Percentiles rank a stretch among this genome's conserved stretches.
Conservation (phyloP, 2,329 filamentous ascomycete genomes). For the Ilyonectria sp. region DNA sequence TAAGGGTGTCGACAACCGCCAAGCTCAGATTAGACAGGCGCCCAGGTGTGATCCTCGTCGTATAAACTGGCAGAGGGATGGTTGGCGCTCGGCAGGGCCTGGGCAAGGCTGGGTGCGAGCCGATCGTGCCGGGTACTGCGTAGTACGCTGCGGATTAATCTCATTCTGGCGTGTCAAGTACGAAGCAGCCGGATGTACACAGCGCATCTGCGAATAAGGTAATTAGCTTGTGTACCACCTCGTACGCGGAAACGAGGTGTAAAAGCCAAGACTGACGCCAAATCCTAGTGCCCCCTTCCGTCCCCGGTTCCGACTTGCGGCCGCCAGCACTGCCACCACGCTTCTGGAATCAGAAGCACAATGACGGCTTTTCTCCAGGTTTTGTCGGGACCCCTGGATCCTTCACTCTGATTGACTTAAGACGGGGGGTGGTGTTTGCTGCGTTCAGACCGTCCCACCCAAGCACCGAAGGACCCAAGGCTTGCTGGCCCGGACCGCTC, state of each 20-base stretch:
- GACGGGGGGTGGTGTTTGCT: constrained; percentile 1
- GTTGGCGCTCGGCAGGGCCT: constrained; percentile 10
- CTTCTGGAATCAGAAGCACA: constrained; percentile 27
- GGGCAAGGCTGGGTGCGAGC: constrained; percentile 21
- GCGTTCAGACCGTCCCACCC: not conserved
- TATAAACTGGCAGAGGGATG: not conserved
- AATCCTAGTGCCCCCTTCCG: constrained; percentile 16
- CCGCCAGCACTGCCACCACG: constrained; percentile 16
- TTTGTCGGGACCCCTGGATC: constrained; percentile 23
- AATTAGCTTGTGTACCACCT: not conserved
- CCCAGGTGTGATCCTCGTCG: constrained; percentile 9
- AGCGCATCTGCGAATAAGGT: constrained; percentile 13
- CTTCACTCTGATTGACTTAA: constrained; percentile 5
- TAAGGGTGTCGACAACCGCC: constrained; percentile 8
- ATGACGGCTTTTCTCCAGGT: constrained; percentile 24
- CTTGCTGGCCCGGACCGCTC: constrained; percentile 17
- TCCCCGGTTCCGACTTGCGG: not conserved
- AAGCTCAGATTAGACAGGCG: constrained; percentile 20
- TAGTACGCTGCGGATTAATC: constrained; percentile 19
- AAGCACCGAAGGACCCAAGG: constrained; percentile 2
- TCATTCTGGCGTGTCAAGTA: constrained; percentile 14
- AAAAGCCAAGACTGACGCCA: constrained; percentile 17
- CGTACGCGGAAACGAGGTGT: constrained; percentile 12
- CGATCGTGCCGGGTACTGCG: constrained; percentile 19
- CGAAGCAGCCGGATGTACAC: constrained; percentile 6